These are phyloP conservation scores for Fomitopsis pinicola DNA, from an alignment of 1,284 basidiomycete species.

Conservation along the genomic window DNA sequence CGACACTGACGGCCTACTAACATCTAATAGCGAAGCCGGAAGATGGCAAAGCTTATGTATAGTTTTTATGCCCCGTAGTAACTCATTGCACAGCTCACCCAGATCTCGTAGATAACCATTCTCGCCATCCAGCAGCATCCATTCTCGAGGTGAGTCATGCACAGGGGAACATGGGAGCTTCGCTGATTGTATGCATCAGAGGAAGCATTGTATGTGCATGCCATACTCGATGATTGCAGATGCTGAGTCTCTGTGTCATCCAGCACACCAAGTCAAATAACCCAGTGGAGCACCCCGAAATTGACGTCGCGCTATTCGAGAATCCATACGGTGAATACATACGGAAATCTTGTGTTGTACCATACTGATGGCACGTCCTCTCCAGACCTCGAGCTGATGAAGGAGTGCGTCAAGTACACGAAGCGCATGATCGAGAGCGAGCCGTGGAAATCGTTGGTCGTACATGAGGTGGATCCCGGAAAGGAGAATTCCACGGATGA, in stretches of 20 bases:
- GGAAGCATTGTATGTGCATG: background rate
- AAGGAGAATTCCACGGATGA: constrained; percentile 12
- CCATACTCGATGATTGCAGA: background rate
- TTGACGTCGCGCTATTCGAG: constrained; percentile 9
- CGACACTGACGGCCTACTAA: background rate
- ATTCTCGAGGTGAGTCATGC: constrained; percentile 9
- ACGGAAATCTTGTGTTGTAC: constrained; percentile 1
- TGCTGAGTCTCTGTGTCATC: background rate
- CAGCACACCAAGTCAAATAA: constrained; percentile 7
- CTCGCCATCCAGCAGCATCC: constrained; percentile 7
- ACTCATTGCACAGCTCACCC: background rate
- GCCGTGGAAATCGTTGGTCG: constrained; percentile 13
- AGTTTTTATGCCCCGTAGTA: background rate
- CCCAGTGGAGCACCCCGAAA: constrained; percentile 9
- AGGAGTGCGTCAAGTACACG: constrained; percentile 11
- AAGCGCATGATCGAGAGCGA: constrained; percentile 11
- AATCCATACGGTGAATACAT: constrained; percentile 4
- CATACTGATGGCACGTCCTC: constrained; percentile 19
- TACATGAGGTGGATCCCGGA: constrained; percentile 9
- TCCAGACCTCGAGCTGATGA: constrained; percentile 16
- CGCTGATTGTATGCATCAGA: background rate
- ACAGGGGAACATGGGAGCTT: too few relatives aligned
- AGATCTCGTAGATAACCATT: background rate
- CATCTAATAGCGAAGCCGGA: constrained; percentile 15
- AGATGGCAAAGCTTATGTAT: constrained; percentile 22